Conservation (phyloP, 2,329 filamentous ascomycete genomes). For the Aspergillus fijiensis region DNA sequence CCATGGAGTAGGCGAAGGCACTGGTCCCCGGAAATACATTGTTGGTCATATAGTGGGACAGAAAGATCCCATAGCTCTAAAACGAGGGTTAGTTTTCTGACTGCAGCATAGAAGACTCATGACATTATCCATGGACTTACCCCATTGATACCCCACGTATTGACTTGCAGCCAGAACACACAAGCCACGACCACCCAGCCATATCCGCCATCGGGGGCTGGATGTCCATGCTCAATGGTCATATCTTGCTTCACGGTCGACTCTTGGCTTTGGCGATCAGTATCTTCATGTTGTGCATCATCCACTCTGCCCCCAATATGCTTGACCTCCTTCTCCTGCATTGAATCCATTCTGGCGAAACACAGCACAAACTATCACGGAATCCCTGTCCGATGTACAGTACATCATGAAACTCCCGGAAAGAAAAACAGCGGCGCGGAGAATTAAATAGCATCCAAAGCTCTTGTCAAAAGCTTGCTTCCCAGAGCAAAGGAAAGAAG, state of each 20-base stretch:
- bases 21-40: not conserved
- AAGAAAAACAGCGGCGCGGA: not conserved
- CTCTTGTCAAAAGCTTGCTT: not conserved
- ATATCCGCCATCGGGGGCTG: slow-evolving; percentile 6
- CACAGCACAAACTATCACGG: not conserved
- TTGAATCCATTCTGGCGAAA: not conserved
- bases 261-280: not conserved
- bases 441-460: not conserved
- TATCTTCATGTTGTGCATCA: not conserved
- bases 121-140: not conserved
- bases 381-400: not conserved
- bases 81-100: not conserved
- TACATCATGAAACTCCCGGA: not conserved
- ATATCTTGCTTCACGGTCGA: slow-evolving; percentile 2
- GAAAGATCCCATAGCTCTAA: slow-evolving; percentile 7
- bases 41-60: slow-evolving; percentile 9
- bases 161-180: slow-evolving; percentile 5
- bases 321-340: not conserved
- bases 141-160: slow-evolving; percentile 8
- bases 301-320: not conserved
- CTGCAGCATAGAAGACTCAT: not conserved
- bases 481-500: not conserved
- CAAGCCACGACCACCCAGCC: slow-evolving; percentile 5
- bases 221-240: not conserved
- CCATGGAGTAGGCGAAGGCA: slow-evolving; percentile 4